Base-by-base conservation (phyloP, 306 rosid species). In the Carpinus viminea region DNA sequence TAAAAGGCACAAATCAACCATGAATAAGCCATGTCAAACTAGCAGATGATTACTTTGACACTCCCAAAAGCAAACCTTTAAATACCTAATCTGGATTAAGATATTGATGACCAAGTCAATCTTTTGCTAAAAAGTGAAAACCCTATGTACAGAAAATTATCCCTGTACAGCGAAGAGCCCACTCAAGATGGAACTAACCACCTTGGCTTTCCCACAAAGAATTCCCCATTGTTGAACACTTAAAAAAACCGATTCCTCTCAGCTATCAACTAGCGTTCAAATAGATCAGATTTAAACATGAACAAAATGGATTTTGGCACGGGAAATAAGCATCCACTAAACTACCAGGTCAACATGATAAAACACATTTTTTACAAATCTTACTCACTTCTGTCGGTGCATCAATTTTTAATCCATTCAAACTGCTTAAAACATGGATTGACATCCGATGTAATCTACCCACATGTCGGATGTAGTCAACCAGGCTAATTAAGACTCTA, bases 261-360 rank as follows among this genome's bases (percentile, higher is more conserved):
- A 8, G 47, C 20, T 34, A 64, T 64, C 70, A 64, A 62, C 69
- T 31, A 13, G 47, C 45, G 2, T 64, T 64, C 45, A 36, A 60
- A 61, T 8, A 36, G 47, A 15, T 15, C 20, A 31, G 20, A 64
- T 31, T 24, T 7, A 64, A 17, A 64, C 47, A 64, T 15, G 46
- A 21, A 64, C 10, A 17, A 24, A 61, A 28, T 61, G 3, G 9
- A 60, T 1, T 24, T n/a, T 13, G 12, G 38, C 18, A 24, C 68
- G 47, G 1, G 20, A 64, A 64, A 12, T 61, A 64, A 64, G 24
- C 78, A 65, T 55, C 20, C 73, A 66, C 62, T 57, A 38, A 65
- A 74, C 60, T 38, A 68, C 68, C 59, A 10, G 75, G 50, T 65
- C 73, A 72, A 79, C 48, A 9, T 45, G 50, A 59, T 28, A 38